Evolutionary conservation across 352 stramenopile species (phyloP).

Genomic region (Phytopythium montanum): DNA sequence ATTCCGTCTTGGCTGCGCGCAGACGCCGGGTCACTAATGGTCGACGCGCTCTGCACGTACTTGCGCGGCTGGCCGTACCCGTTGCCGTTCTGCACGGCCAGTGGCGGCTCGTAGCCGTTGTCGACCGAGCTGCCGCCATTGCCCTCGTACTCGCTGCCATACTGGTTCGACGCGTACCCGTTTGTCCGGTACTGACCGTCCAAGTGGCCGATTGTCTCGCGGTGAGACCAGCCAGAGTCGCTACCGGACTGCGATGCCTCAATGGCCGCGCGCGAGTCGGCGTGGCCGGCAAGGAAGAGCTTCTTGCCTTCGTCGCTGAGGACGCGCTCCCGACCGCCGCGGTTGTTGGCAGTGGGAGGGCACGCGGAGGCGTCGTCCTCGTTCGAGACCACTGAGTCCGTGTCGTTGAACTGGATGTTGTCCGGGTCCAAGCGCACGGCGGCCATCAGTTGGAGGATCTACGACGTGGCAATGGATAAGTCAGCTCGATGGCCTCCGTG

Average conservation of each 20-base stretch:
- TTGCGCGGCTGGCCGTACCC: constrained; percentile 14
- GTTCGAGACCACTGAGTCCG: constrained; percentile 34
- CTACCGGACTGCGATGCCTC: constrained; percentile 28
- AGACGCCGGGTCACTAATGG: constrained; percentile 20
- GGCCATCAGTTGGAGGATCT: constrained; percentile 77
- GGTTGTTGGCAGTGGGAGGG: constrained; percentile 63
- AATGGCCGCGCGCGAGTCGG: constrained; percentile 17
- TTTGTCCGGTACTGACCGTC: constrained; percentile 37
- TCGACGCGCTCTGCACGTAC: constrained; percentile 19
- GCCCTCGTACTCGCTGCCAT: constrained; percentile 52
- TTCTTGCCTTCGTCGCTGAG: constrained; percentile 85
- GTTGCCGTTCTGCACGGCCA: constrained; percentile 17
- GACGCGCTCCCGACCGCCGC: constrained; percentile 58
- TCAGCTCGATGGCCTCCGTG: neutral
- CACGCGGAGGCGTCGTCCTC: constrained; percentile 56
- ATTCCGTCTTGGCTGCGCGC: constrained; percentile 11
- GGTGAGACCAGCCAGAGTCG: constrained; percentile 20
- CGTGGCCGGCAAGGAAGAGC: constrained; percentile 64
- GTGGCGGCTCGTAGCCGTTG: constrained; percentile 44
- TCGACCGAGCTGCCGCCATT: constrained; percentile 52
- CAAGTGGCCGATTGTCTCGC: constrained; percentile 28
- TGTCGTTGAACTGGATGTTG: constrained; percentile 71
- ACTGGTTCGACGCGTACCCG: constrained; percentile 43
- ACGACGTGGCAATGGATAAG: neutral
- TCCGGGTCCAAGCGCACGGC: constrained; percentile 75